Evolutionary conservation across 2,329 filamentous ascomycete species (phyloP), one percentile per base, ranked within the genome.

Genomic region (Gremmenia infestans): DNA sequence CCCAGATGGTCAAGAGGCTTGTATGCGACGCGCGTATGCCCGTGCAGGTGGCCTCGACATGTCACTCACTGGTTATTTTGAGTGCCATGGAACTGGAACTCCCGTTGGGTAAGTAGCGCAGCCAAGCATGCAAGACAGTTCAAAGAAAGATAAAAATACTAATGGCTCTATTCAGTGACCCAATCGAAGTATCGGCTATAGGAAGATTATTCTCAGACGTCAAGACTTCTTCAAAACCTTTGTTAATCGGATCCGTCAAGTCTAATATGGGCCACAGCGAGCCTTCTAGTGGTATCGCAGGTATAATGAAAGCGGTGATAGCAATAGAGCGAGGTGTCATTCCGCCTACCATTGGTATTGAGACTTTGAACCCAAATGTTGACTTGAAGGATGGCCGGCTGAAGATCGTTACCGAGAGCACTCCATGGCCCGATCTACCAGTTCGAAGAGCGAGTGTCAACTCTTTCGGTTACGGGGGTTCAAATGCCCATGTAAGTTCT

Each of bases 1-100:
- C 76, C 65, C 68, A 2, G 55, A 61, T 3, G 74, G 76, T 1
- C 80, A 82, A 50, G 58, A 53, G 37, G 39, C 25, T 35, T 25
- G 58, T 5, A 62, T 63, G 15, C 23, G 48, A 32, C n/a, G 15
- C 17, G 36, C 32, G 5, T 60, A 60, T 40, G 15, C 40, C 1
- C 37, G 48, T 4, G 48, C 55, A 15, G 36, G 36, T 12, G 46
- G 50, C 17, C 40, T 60, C 11, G 43, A 56, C 15, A 25, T 23
- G 2, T 14, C 14, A 22, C 45, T 45, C 17, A 56, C 57, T 4
- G n/a, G 15, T 2, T 56, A 58, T 47, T 43, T 58, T 28, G 56
- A 58, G 28, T 50, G 39, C 35, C 57, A 59, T 35, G 57, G 54
- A 17, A 59, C 54, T n/a, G 54, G 57, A 5, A 56, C 57, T 5